Evolutionary conservation across 202 grass and related monocot species (phyloP), one percentile per base, ranked within the genome.

Genomic region (Cymbopogon flexuosus): DNA sequence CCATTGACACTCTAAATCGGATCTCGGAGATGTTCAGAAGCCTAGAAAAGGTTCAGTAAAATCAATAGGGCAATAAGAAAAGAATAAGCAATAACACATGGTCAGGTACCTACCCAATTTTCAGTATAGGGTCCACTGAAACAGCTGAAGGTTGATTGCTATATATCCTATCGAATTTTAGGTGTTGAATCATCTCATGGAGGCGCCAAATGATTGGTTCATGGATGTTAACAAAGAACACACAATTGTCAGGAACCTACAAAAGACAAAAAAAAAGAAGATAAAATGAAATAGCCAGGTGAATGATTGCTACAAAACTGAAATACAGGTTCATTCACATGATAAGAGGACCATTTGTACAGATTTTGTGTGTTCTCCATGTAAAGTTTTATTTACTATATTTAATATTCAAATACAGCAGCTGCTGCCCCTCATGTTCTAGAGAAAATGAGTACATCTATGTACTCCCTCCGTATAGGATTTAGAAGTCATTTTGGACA

Each of bases 131-230:
- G 81, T 98, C 95, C 29, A 98, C 83, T 67, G 95, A 94, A 91
- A 95, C 95, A 93, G 92, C 88, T 79, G 90, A 84, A 73, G 90
- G 76, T 65, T 92, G 83, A 73, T 87, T 88, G 72, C 76, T 82
- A 78, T 84, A 86, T 89, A 94, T 75, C 58, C 90, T 89, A 63
- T 84, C 84, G 36, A 95, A 72, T 83, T 94, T 94, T 42, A 91
- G 84, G 80, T 93, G 92, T 80, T 93, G 95, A 70, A 98, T 80
- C 92, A 98, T 98, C 85, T 98, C 90, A 46, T 93, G 84, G 71
- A 98, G 86, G 39, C 92, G 95, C 95, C 92, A 98, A 84, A 98
- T 98, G 81, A 94, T 91, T 72, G 84, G 90, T 68, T 95, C 95
- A 89, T 98, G 88, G 70, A 98, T 91, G 61, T 94, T 98, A 72